Evolutionary conservation across 106 monocot species (phyloP).

Genomic region (Dendrobium nobile): DNA sequence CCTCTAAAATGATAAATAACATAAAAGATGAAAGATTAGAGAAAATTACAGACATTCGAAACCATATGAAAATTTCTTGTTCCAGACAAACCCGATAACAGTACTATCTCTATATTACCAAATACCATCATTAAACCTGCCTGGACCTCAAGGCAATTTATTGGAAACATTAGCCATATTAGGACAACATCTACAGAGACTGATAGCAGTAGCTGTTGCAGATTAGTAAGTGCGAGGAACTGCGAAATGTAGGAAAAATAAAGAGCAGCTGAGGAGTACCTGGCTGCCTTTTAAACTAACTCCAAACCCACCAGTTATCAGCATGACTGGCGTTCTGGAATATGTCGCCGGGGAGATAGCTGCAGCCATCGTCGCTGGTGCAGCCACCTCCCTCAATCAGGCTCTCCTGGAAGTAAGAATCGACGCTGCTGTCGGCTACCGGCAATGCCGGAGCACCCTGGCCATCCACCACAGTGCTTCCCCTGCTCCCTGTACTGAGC

Average conservation of each 20-base stretch:
- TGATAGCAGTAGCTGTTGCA: neutral
- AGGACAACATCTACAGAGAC: neutral
- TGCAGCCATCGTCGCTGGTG: slow-evolving; percentile 48
- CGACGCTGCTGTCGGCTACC: slow-evolving; percentile 38
- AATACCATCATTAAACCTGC: neutral
- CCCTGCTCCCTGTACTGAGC: slow-evolving; percentile 32
- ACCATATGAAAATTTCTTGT: neutral
- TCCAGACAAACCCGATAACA: neutral
- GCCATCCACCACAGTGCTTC: slow-evolving; percentile 17
- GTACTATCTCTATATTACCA: too few relatives aligned
- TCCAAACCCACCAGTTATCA: slow-evolving; percentile 24
- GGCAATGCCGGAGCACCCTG: slow-evolving; percentile 14
- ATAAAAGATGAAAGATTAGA: too few relatives aligned
- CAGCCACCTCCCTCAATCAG: slow-evolving; percentile 20
- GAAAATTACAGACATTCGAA: neutral
- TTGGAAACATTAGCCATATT: neutral
- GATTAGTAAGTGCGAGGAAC: too few relatives aligned
- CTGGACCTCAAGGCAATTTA: neutral
- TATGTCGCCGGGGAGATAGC: slow-evolving; percentile 18
- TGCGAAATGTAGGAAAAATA: neutral
- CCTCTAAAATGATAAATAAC: too few relatives aligned
- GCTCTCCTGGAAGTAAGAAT: slow-evolving; percentile 47
- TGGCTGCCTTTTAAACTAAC: neutral
- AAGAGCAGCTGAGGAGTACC: neutral
- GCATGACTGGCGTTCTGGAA: slow-evolving; percentile 5